phyloP scores from a whole-genome alignment of 306 rosid species.

The Fragaria ananassa region DNA sequence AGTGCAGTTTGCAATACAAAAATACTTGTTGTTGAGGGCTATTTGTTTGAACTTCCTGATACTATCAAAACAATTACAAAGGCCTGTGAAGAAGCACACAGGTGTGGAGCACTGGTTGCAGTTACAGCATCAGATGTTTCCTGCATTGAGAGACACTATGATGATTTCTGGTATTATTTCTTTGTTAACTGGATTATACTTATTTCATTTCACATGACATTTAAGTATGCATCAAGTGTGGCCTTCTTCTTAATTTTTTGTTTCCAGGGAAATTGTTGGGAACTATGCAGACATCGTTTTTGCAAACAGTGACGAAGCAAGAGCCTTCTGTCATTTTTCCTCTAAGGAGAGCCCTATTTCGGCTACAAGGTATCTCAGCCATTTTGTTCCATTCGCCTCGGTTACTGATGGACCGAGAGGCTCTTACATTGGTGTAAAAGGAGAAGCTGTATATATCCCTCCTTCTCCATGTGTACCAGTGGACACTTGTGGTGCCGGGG shows the following conservation, averaged over 20 bases:
- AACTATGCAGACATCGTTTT: constrained; percentile 72
- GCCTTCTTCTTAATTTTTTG: constrained; percentile 1
- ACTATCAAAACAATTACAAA: constrained; percentile 63
- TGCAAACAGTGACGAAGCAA: constrained; percentile 83
- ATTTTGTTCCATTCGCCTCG: constrained; percentile 78
- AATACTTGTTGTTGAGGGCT: constrained; percentile 88
- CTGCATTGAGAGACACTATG: constrained; percentile 85
- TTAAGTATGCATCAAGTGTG: background rate
- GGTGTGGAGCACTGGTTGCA: constrained; percentile 76
- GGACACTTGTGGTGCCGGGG: constrained; percentile 98
- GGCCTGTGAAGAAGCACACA: constrained; percentile 79
- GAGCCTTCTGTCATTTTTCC: constrained; percentile 69
- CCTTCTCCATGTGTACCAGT: constrained; percentile 81
- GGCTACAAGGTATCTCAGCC: constrained; percentile 78
- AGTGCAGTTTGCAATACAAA: constrained; percentile 62
- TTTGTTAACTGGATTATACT: constrained; percentile 2
- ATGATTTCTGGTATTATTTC: constrained; percentile 63
- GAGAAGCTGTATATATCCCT: constrained; percentile 82
- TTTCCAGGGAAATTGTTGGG: constrained; percentile 75
- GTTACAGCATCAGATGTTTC: constrained; percentile 92
- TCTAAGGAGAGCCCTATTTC: constrained; percentile 53
- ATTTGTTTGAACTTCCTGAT: constrained; percentile 83
- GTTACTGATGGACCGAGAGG: constrained; percentile 85
- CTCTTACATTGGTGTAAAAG: constrained; percentile 80
- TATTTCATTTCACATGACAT: background rate